Evolutionary conservation across 225 moss, liverwort and hornwort species (phyloP).

Genomic region (Rhytidiadelphus loreus): DNA sequence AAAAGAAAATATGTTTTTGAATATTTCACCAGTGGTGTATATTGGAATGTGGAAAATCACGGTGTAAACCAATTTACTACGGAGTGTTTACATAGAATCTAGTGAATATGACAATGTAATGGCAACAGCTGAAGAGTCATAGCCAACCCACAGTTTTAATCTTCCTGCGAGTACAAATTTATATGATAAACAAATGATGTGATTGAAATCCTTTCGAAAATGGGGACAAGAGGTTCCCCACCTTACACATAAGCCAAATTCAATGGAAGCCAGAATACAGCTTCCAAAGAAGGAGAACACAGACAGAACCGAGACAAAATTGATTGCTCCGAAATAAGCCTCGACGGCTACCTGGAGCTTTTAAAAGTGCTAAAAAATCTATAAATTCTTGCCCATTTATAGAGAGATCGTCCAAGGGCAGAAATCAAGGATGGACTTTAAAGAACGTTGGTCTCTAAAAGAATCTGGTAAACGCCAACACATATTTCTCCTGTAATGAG

Average conservation of each 20-base stretch:
- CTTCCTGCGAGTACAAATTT: not conserved
- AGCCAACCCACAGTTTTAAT: not conserved
- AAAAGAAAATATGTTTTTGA: not conserved
- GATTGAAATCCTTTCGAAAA: not conserved
- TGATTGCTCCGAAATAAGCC: not conserved
- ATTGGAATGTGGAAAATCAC: not conserved
- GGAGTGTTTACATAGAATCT: not conserved
- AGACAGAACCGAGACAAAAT: not conserved
- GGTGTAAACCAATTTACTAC: not conserved
- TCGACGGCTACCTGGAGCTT: not conserved
- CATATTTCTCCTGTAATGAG: conserved; percentile 95
- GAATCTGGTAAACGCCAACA: conserved; percentile 86
- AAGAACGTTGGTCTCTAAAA: conserved; percentile 32
- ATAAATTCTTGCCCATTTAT: not conserved
- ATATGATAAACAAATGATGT: not conserved
- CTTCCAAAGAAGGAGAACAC: not conserved
- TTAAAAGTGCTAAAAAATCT: not conserved
- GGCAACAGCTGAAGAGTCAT: not conserved
- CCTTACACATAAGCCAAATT: not conserved
- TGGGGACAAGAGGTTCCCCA: not conserved
- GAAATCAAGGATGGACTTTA: not conserved
- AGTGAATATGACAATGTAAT: not conserved
- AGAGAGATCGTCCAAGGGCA: not conserved
- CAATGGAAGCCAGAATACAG: not conserved
- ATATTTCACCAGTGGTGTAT: not conserved